Evolutionary conservation across 495 filamentous ascomycete genomes (phyloP), one percentile per base, ranked within the genome.

Genomic region (Aspergillus avenaceus): DNA sequence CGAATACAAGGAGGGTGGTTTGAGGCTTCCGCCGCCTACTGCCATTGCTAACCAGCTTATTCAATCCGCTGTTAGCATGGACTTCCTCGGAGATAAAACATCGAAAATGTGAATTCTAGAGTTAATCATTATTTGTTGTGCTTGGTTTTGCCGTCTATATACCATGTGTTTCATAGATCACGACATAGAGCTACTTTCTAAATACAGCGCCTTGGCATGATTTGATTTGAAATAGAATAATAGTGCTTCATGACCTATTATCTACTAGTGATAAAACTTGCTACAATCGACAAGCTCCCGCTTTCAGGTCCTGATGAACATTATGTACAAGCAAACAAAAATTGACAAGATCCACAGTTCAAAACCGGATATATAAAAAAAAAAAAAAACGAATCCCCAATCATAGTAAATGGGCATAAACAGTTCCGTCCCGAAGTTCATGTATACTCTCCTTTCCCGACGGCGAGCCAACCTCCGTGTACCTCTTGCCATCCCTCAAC

Each of bases 21-120:
- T 93, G 73, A 75, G 85, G 53, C 59, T 93, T 53, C 88, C 88
- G 13, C 86, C 88, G 12, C 64, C 75, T 47, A 90, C 87, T 25
- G 88, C 88, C 0, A 91, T 93, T 67, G 88, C 88, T 18, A 85
- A 92, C 53, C 84, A 87, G 59, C 65, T 91, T 63, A 79, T 85
- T 37, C 52, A 51, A 29, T 58, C 71, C 27, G 83, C 81, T 7
- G 72, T 84, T 3, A 69, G 58, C 18, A 69, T 69, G 8, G 77
- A 78, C 19, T 76, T 78, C 52, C 60, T 75, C 42, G 62, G 44
- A 18, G 64, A 64, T 25, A 72, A 69, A 46, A 49, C 45, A 24
- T 60, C 65, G 36, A 70, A 69, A 56, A 67, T 70, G 36, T 67
- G 59, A 52, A 8, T 47, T 37, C n/a, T 11, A 11, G 8, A 8